These are phyloP conservation scores for Fusarium scirpi DNA, from an alignment of 2,329 filamentous ascomycete genomes.

Conservation along the genomic window DNA sequence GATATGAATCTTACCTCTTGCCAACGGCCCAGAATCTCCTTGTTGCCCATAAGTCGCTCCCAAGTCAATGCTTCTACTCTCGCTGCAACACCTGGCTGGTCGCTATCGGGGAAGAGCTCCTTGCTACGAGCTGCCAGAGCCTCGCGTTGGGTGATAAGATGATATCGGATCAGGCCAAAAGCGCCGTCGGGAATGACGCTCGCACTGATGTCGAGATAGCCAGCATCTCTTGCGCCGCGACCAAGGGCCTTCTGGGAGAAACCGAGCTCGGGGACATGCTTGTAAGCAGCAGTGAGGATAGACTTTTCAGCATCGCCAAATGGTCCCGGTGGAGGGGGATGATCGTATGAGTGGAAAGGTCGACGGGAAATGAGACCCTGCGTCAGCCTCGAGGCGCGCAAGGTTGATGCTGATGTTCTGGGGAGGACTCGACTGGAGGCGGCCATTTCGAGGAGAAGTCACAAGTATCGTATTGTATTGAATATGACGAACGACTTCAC, in stretches of 20 bases:
- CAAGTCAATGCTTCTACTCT: conserved; percentile 80
- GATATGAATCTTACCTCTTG: conserved; percentile 75
- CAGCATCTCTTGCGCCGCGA: conserved; percentile 83
- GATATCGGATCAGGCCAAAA: conserved; percentile 85
- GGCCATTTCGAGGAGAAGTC: conserved; percentile 27
- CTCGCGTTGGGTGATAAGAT: conserved; percentile 75
- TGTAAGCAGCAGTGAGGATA: conserved; percentile 85
- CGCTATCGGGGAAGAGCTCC: conserved; percentile 55
- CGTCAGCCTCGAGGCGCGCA: conserved; percentile 29
- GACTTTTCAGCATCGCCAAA: conserved; percentile 77
- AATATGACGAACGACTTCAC: conserved; percentile 4
- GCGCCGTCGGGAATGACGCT: conserved; percentile 83
- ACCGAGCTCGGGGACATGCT: conserved; percentile 82
- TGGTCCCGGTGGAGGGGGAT: conserved; percentile 66
- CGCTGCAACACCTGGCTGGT: conserved; percentile 62
- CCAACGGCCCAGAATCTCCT: conserved; percentile 79
- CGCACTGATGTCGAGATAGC: conserved; percentile 87
- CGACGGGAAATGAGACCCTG: conserved; percentile 25
- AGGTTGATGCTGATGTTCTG: conserved; percentile 27
- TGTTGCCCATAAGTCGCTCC: conserved; percentile 81
- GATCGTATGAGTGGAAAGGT: conserved; percentile 80
- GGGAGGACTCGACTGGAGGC: conserved; percentile 29
- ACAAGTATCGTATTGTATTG: not conserved
- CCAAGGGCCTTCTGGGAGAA: conserved; percentile 81
- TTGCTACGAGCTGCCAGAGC: conserved; percentile 62